These are phyloP conservation scores for Aspergillus sp. DNA, from an alignment of 2,329 filamentous ascomycete species.

Conservation along the genomic window DNA sequence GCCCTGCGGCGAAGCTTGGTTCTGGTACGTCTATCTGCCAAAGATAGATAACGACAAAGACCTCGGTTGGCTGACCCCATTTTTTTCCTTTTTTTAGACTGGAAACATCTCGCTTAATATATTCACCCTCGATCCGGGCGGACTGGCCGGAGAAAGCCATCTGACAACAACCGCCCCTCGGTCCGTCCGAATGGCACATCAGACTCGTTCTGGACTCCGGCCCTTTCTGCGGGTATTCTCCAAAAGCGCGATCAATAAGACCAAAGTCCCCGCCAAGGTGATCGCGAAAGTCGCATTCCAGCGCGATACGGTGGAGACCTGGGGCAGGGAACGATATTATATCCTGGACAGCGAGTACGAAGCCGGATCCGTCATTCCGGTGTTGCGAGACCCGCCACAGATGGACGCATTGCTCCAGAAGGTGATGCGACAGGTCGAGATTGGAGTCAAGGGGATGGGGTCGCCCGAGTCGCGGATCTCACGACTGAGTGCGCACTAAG, in stretches of 20 bases:
- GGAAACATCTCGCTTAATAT: constrained; percentile 35
- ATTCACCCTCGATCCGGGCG: constrained; percentile 35
- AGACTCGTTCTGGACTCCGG: constrained; percentile 31
- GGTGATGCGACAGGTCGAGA: constrained; percentile 29
- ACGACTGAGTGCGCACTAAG: constrained; percentile 16
- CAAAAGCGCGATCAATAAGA: constrained; percentile 33
- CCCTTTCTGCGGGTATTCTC: constrained; percentile 34
- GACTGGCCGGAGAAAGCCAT: constrained; percentile 24
- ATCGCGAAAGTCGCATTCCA: constrained; percentile 36
- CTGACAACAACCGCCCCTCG: constrained; percentile 23
- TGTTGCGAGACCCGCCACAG: constrained; percentile 24
- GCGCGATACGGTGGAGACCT: constrained; percentile 25
- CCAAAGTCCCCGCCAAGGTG: constrained; percentile 33
- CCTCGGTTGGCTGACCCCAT: too few relatives aligned
- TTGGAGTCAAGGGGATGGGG: constrained; percentile 25
- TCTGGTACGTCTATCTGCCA: constrained; percentile 22
- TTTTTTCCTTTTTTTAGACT: constrained; percentile 17
- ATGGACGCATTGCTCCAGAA: constrained; percentile 29
- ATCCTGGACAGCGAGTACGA: constrained; percentile 34
- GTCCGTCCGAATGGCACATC: constrained; percentile 29
- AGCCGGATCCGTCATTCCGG: constrained; percentile 32
- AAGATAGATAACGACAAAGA: too few relatives aligned
- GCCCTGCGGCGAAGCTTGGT: constrained; percentile 35
- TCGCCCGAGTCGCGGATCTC: constrained; percentile 27
- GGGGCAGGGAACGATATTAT: constrained; percentile 32